A percentile compares a stretch with the other conserved stretches of the same genome.
Evolutionary conservation across 352 stramenopile genomes (phyloP).

Genomic region (Phytophthora multivora): DNA sequence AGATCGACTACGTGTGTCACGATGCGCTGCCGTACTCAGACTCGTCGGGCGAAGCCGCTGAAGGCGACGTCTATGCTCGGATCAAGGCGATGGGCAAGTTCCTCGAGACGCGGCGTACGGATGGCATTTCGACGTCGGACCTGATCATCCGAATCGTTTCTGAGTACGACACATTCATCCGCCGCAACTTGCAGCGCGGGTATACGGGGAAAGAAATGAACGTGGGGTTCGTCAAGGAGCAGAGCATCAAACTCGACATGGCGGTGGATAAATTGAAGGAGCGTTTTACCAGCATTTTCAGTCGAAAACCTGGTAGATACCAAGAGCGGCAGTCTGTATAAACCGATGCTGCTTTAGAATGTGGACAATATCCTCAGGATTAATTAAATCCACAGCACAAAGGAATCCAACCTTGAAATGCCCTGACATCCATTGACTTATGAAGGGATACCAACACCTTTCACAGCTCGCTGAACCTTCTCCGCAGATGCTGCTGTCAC

Average conservation of each 20-base stretch:
- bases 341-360: background rate
- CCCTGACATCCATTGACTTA: background rate
- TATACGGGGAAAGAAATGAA: conserved; percentile 94
- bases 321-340: conserved; percentile 29
- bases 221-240: conserved; percentile 84
- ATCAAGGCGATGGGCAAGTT: conserved; percentile 90
- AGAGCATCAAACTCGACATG: conserved; percentile 88
- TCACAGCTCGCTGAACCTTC: conserved; percentile 37
- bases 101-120: conserved; percentile 82
- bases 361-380: background rate
- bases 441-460: conserved; percentile 3
- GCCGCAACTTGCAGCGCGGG: conserved; percentile 85
- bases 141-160: conserved; percentile 90
- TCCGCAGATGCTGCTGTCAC: conserved; percentile 30
- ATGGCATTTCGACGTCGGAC: conserved; percentile 89
- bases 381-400: background rate
- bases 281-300: conserved; percentile 29
- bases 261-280: conserved; percentile 68
- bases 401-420: background rate
- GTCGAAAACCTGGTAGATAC: conserved; percentile 13
- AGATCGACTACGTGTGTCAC: conserved; percentile 91
- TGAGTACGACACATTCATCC: conserved; percentile 93
- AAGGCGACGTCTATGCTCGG: conserved; percentile 84
- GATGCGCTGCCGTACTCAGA: conserved; percentile 87
- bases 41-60: conserved; percentile 67